Percentiles rank a stretch among this genome's conserved stretches.
These are phyloP conservation scores for Ananas comosus DNA, from an alignment of 176 grass and related monocot genomes.

Conservation along the genomic window DNA sequence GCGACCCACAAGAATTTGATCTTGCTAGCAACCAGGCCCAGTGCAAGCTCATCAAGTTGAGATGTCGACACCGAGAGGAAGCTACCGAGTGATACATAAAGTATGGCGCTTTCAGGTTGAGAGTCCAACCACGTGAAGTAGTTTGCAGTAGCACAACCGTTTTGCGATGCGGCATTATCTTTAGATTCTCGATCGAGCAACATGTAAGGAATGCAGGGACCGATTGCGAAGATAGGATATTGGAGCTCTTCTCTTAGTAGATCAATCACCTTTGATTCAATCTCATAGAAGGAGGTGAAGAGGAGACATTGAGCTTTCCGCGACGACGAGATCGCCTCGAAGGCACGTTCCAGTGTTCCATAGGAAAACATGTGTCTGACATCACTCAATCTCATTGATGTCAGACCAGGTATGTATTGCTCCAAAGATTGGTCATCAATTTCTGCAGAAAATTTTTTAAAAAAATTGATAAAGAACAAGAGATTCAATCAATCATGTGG, in stretches of 20 bases:
- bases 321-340: constrained; percentile 11
- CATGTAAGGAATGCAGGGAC: constrained; percentile 40
- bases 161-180: not conserved
- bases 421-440: constrained; percentile 12
- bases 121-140: constrained; percentile 34
- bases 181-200: not conserved
- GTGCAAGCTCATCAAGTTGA: constrained; percentile 38
- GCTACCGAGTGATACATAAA: constrained; percentile 45
- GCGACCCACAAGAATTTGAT: constrained; percentile 37
- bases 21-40: constrained; percentile 15
- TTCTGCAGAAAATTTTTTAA: not conserved
- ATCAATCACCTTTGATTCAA: constrained; percentile 23
- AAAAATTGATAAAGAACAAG: no score
- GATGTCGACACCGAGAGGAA: constrained; percentile 37
- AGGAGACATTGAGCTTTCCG: constrained; percentile 31
- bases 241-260: constrained; percentile 23
- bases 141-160: not conserved
- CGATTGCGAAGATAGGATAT: constrained; percentile 19
- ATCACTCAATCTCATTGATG: constrained; percentile 32
- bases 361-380: constrained; percentile 25
- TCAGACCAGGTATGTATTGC: constrained; percentile 23
- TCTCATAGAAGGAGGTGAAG: constrained; percentile 46
- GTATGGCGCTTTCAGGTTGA: constrained; percentile 16
- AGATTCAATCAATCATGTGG: no score
- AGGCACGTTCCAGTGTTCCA: constrained; percentile 12